phyloP scores from a whole-genome alignment of 1,139 yeast species.

The Yamadazyma aaseri region DNA sequence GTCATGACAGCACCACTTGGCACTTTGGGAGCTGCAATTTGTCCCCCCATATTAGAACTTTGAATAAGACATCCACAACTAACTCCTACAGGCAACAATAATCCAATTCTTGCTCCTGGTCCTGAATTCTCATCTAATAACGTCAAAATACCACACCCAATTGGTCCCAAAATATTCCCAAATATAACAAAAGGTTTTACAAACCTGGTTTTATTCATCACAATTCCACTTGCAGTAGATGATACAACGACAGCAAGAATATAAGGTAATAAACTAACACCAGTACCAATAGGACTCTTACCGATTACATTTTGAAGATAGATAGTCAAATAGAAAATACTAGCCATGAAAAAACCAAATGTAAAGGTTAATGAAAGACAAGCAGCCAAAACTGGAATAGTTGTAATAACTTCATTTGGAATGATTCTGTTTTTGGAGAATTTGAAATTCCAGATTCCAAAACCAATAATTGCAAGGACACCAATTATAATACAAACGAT shows the following conservation, averaged over 20 bases:
- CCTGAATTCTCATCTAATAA: constrained; percentile 32
- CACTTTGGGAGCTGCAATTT: constrained; percentile 35
- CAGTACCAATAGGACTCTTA: constrained; percentile 35
- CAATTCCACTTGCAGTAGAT: constrained; percentile 29
- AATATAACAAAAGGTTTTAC: constrained; percentile 32
- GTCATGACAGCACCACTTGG: constrained; percentile 38
- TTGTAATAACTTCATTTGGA: constrained; percentile 22
- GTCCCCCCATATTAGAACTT: constrained; percentile 27
- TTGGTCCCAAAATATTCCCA: constrained; percentile 26
- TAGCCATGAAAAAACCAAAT: constrained; percentile 8
- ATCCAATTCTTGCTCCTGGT: constrained; percentile 30
- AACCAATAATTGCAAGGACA: constrained; percentile 21
- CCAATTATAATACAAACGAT: constrained; percentile 50
- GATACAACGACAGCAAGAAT: constrained; percentile 32
- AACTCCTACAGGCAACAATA: constrained; percentile 31
- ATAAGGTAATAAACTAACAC: constrained; percentile 35
- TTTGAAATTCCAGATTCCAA: constrained; percentile 25
- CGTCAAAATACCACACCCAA: constrained; percentile 34
- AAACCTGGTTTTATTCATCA: constrained; percentile 26
- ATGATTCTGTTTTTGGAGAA: constrained; percentile 26
- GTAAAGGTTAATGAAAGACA: constrained; percentile 21
- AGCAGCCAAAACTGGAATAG: constrained; percentile 26
- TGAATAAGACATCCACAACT: constrained; percentile 33
- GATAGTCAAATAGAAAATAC: constrained; percentile 26
- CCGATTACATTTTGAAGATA: constrained; percentile 39